A percentile compares a stretch with the other conserved stretches of the same genome.
Conservation (phyloP, 208 protist genomes). For the Leishmania tarentolae region DNA sequence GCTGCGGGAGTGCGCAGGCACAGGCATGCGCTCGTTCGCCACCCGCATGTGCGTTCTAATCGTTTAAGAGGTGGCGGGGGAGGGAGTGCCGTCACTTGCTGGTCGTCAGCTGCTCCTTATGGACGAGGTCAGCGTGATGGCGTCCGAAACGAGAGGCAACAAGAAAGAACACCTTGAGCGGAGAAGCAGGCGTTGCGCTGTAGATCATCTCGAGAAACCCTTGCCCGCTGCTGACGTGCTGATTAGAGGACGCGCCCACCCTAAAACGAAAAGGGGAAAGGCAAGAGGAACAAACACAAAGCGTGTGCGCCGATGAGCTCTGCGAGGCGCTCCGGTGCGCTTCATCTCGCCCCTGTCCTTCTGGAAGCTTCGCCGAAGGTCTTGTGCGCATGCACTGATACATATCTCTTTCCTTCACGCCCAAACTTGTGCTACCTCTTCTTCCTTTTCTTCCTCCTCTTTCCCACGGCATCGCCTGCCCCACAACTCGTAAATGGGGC, state of each 20-base stretch:
- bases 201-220: background rate
- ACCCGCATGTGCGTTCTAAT: background rate
- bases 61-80: background rate
- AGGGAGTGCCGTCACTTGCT: background rate
- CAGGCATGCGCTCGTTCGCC: background rate
- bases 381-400: background rate
- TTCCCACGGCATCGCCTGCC: too few relatives aligned
- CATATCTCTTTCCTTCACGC: background rate
- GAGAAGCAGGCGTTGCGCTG: background rate
- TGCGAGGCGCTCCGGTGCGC: background rate
- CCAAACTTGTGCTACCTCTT: background rate
- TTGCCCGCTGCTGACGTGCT: background rate
- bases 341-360: background rate
- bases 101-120: background rate
- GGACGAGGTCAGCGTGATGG: background rate
- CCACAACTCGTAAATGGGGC: too few relatives aligned
- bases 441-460: background rate
- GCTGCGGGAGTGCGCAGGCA: background rate
- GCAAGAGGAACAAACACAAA: too few relatives aligned
- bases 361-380: background rate
- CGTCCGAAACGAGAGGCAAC: background rate
- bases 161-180: background rate
- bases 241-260: background rate
- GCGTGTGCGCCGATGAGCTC: background rate
- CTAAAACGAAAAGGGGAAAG: background rate